These are phyloP conservation scores for Cordia subcordata DNA, from an alignment of 257 asterid species.

Conservation along the genomic window DNA sequence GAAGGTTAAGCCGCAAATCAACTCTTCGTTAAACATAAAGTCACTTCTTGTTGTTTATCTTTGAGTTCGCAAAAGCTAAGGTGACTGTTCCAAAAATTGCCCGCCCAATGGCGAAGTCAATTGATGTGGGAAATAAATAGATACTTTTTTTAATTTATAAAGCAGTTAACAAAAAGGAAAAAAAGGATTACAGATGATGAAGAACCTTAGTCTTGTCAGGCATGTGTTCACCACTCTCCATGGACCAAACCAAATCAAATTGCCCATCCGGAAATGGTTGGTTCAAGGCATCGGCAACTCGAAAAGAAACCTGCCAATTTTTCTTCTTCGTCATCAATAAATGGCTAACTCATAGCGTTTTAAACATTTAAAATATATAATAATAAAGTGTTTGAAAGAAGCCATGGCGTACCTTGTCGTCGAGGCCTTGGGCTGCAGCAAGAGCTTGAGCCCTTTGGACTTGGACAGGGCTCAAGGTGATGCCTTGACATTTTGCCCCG, in stretches of 20 bases:
- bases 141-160: too few relatives aligned
- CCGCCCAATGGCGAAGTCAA: too few relatives aligned
- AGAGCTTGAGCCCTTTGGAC: conserved; percentile 88
- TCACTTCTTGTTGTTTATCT: too few relatives aligned
- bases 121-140: too few relatives aligned
- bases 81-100: too few relatives aligned
- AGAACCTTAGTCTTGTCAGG: conserved; percentile 85
- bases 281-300: conserved; percentile 93
- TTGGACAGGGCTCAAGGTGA: conserved; percentile 96
- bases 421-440: conserved; percentile 75
- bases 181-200: neutral
- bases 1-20: too few relatives aligned
- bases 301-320: conserved; percentile 59
- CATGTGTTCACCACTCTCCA: conserved; percentile 99
- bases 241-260: conserved; percentile 92
- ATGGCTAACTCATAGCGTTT: too few relatives aligned
- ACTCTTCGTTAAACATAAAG: too few relatives aligned
- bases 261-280: conserved; percentile 89
- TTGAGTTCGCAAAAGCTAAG: too few relatives aligned
- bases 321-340: neutral
- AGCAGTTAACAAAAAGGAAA: neutral
- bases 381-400: neutral
- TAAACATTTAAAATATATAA: too few relatives aligned
- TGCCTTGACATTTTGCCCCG: conserved; percentile 66
- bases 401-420: conserved; percentile 34